phyloP scores from a whole-genome alignment of 2,329 filamentous ascomycete species.

The Phaeosphaeriaceae sp. region DNA sequence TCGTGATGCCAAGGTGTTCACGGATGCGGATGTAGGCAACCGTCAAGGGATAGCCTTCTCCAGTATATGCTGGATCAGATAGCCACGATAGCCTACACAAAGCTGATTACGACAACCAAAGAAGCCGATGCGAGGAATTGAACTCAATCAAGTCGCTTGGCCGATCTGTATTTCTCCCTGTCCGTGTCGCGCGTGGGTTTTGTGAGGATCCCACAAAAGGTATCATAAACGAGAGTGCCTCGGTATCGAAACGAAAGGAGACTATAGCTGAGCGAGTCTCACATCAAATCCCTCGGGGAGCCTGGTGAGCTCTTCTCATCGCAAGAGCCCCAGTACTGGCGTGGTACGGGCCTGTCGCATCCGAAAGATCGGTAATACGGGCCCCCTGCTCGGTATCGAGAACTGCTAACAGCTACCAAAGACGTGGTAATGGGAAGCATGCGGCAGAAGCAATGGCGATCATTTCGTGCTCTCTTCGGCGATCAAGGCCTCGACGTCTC shows the following conservation, averaged over 20 bases:
- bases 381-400: no score
- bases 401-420: neutral
- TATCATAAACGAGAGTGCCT: no score
- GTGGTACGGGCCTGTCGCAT: neutral
- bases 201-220: no score
- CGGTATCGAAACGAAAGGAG: no score
- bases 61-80: neutral
- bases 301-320: neutral
- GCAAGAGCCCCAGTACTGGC: neutral
- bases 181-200: no score
- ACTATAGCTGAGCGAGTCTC: no score
- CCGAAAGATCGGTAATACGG: neutral
- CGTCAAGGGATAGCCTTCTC: neutral
- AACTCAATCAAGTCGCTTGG: neutral
- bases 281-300: neutral
- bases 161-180: no score
- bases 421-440: neutral
- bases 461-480: conserved; percentile 42
- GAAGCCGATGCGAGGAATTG: neutral
- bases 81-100: neutral
- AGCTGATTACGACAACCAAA: neutral
- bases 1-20: neutral
- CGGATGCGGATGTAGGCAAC: neutral
- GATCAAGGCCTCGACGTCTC: conserved; percentile 75
- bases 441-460: conserved; percentile 4